Evolutionary conservation across 1,284 basidiomycete genomes (phyloP).

Genomic region (Ganoderma lingzhi): DNA sequence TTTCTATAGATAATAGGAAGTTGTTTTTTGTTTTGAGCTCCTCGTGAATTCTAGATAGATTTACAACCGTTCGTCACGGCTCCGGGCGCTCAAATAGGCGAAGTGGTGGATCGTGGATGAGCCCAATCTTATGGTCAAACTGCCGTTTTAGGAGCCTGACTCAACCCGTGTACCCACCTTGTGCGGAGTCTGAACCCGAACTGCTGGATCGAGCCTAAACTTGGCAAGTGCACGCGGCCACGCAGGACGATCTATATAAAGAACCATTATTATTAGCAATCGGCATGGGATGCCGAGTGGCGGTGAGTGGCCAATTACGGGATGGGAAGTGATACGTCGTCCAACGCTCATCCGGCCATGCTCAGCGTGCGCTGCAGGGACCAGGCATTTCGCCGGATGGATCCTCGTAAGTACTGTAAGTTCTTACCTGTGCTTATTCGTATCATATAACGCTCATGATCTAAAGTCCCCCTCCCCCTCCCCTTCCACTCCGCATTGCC

Average conservation of each 20-base stretch:
- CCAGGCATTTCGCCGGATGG: neutral
- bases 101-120: no score
- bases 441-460: neutral
- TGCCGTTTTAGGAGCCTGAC: no score
- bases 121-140: no score
- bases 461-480: neutral
- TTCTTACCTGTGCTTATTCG: neutral
- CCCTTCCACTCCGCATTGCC: neutral
- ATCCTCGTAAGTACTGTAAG: neutral
- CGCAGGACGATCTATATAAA: neutral
- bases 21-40: no score
- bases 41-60: no score
- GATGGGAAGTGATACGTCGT: neutral
- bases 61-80: no score
- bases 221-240: no score
- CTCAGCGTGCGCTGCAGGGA: neutral
- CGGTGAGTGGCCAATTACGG: neutral
- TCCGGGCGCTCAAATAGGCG: no score
- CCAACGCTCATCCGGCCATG: neutral
- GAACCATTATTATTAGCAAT: neutral
- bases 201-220: no score
- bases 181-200: no score
- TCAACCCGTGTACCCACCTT: no score
- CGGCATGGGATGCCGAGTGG: conserved; percentile 6
- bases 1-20: no score